Evolutionary conservation across 2,329 filamentous ascomycete genomes (phyloP).

Genomic region (Sporothrix luriei): DNA sequence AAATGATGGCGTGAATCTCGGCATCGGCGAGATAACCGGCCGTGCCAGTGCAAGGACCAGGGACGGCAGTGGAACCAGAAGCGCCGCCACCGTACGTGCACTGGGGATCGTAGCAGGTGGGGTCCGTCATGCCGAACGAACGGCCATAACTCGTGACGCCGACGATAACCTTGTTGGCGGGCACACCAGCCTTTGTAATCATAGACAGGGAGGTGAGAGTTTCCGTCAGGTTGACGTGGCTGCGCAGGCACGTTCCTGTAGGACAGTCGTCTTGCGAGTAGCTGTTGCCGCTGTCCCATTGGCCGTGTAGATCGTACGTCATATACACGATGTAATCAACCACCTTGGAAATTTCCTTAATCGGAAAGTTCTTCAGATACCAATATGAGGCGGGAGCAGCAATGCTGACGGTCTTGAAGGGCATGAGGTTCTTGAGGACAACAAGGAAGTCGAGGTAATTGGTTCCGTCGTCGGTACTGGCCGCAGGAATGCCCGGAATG

Average conservation of each 20-base stretch:
- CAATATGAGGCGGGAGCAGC: conserved; percentile 42
- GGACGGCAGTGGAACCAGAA: conserved; percentile 38
- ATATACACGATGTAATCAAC: conserved; percentile 45
- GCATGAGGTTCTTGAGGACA: conserved; percentile 36
- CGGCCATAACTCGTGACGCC: conserved; percentile 44
- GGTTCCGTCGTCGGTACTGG: conserved; percentile 38
- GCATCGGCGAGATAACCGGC: conserved; percentile 46
- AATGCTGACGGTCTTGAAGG: conserved; percentile 39
- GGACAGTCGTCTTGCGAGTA: conserved; percentile 39
- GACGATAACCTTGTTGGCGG: conserved; percentile 41
- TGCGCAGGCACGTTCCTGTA: conserved; percentile 41
- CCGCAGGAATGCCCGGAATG: conserved; percentile 42
- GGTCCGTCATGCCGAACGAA: conserved; percentile 41
- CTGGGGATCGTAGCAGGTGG: conserved; percentile 40
- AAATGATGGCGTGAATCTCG: conserved; percentile 42
- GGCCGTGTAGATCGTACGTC: conserved; percentile 46
- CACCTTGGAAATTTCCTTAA: conserved; percentile 38
- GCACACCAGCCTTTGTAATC: conserved; percentile 45
- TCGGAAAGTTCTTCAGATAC: conserved; percentile 43
- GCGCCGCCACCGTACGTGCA: conserved; percentile 43
- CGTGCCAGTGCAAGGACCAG: conserved; percentile 45
- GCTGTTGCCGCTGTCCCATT: conserved; percentile 45
- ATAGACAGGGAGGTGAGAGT: conserved; percentile 43
- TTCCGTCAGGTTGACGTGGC: conserved; percentile 46
- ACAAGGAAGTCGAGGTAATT: conserved; percentile 46